phyloP scores from a whole-genome alignment of 2,329 filamentous ascomycete species.

The Albophoma yamanashiensis region DNA sequence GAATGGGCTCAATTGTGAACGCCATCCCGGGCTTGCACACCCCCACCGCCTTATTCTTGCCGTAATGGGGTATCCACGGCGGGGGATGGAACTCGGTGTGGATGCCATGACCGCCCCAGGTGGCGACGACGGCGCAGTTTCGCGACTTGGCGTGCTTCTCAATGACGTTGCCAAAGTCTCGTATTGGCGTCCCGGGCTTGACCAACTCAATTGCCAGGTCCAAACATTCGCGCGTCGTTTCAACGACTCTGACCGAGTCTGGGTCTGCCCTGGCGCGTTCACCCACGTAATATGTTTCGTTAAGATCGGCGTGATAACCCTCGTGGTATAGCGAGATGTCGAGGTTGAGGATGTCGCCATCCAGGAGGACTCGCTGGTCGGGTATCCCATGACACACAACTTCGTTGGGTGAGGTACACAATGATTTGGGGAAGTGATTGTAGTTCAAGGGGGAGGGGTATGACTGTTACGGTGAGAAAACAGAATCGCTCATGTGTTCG shows the following conservation, averaged over 20 bases:
- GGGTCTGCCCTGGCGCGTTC: constrained; percentile 75
- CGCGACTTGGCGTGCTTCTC: constrained; percentile 85
- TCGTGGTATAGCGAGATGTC: constrained; percentile 91
- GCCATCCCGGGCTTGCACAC: constrained; percentile 94
- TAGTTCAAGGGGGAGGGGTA: constrained; percentile 96
- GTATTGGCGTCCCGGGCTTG: constrained; percentile 85
- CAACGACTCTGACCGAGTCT: constrained; percentile 81
- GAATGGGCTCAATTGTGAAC: constrained; percentile 99
- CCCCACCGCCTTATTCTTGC: constrained; percentile 95
- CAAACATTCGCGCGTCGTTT: constrained; percentile 79
- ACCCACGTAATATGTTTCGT: constrained; percentile 98
- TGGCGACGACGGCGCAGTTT: constrained; percentile 83
- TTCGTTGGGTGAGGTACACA: constrained; percentile 94
- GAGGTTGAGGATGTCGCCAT: constrained; percentile 95
- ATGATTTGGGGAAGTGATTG: constrained; percentile 92
- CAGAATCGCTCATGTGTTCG: not conserved
- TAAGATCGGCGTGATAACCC: constrained; percentile 91
- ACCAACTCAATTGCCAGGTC: constrained; percentile 85
- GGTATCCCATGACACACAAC: constrained; percentile 98
- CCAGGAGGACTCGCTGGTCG: constrained; percentile 73
- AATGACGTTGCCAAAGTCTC: constrained; percentile 88
- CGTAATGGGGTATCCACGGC: constrained; percentile 93
- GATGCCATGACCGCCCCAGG: constrained; percentile 93
- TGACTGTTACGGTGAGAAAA: constrained; percentile 42
- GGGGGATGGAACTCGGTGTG: constrained; percentile 89